Percentiles rank a stretch among this genome's conserved stretches.
Conservation (phyloP, 2,329 filamentous ascomycete genomes). For the Pseudogymnoascus sp. region DNA sequence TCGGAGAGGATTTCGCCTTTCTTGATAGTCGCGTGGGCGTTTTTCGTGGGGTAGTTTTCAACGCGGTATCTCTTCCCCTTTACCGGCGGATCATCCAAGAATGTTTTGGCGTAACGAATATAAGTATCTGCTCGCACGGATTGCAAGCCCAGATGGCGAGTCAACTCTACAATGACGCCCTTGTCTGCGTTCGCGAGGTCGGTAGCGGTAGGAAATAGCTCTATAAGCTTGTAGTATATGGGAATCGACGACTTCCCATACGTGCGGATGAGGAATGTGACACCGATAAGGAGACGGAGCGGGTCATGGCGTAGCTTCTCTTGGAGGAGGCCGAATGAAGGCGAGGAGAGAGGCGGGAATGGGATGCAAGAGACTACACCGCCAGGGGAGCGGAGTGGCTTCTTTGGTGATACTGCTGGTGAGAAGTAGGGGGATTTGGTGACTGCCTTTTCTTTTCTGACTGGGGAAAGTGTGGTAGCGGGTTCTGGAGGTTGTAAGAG, state of each 20-base stretch:
- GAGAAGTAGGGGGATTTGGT: slow-evolving; percentile 28
- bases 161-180: slow-evolving; percentile 52
- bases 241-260: slow-evolving; percentile 68
- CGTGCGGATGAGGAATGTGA: slow-evolving; percentile 80
- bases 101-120: slow-evolving; percentile 62
- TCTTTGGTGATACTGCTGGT: not conserved
- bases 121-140: slow-evolving; percentile 60
- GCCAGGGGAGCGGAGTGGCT: slow-evolving; percentile 13
- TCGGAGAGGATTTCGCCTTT: slow-evolving; percentile 41
- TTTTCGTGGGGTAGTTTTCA: slow-evolving; percentile 45
- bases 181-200: slow-evolving; percentile 52
- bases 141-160: slow-evolving; percentile 65
- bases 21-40: slow-evolving; percentile 42
- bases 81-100: slow-evolving; percentile 56
- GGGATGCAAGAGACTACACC: slow-evolving; percentile 45
- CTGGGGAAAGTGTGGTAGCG: not conserved
- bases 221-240: slow-evolving; percentile 61
- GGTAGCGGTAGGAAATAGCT: slow-evolving; percentile 58
- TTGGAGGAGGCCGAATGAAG: slow-evolving; percentile 72
- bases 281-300: slow-evolving; percentile 73
- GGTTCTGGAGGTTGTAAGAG: not conserved
- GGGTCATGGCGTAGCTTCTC: slow-evolving; percentile 68
- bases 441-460: not conserved
- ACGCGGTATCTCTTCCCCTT: slow-evolving; percentile 50
- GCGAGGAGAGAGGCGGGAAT: slow-evolving; percentile 59